These are phyloP conservation scores for Noccaea bulbosa DNA, from an alignment of 345 rosid species.

Conservation along the genomic window DNA sequence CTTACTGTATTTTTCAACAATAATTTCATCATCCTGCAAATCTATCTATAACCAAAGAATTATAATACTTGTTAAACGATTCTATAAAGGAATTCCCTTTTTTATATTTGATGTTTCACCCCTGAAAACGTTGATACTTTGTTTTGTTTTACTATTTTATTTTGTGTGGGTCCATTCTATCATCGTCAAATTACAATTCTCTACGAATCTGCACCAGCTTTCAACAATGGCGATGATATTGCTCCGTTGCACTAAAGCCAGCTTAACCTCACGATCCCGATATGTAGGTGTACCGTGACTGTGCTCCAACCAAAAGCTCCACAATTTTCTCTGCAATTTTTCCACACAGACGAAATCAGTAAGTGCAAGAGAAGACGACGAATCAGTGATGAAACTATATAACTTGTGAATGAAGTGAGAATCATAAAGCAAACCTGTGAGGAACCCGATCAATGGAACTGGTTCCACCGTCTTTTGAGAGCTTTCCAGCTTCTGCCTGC, in stretches of 20 bases:
- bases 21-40: background rate
- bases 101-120: background rate
- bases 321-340: constrained; percentile 70
- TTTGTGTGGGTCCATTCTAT: constrained; percentile 18
- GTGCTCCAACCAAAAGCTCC: constrained; percentile 88
- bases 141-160: constrained; percentile 14
- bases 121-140: constrained; percentile 1
- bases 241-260: background rate
- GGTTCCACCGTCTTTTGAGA: constrained; percentile 69
- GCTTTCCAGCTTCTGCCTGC: constrained; percentile 79
- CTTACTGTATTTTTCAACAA: background rate
- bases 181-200: constrained; percentile 21
- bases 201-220: background rate
- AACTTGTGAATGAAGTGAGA: constrained; percentile 2
- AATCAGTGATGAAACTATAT: background rate
- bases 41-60: background rate
- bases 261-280: constrained; percentile 67
- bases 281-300: constrained; percentile 88
- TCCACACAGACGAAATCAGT: background rate
- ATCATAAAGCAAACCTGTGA: constrained; percentile 57
- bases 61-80: background rate
- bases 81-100: background rate
- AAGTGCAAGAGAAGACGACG: background rate
- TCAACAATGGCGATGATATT: constrained; percentile 4
- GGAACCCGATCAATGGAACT: constrained; percentile 66